Base-by-base conservation (phyloP, 2,329 filamentous ascomycete species). In the Pezicula carpinea region DNA sequence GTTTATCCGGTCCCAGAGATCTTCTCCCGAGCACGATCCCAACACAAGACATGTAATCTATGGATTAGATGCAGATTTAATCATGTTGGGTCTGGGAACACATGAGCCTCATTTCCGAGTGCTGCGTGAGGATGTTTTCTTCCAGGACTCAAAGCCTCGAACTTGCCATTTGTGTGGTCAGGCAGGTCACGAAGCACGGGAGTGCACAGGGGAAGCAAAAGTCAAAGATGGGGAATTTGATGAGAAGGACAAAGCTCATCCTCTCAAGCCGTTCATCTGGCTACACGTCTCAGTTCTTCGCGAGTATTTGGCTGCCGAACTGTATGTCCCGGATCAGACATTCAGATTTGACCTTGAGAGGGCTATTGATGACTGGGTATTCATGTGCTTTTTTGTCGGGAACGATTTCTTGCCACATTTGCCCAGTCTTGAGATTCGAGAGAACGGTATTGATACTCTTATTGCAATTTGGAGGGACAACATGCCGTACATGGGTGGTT, bases 21-120 rank as follows among this genome's bases (percentile, higher is more conserved):
- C 87, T 42, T 93, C 89, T 44, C 85, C 91, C 5, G 85, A 95
- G 54, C 90, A 99, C 67, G 85, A 99, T 62, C 93, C 93, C 19
- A 97, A 99, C 66, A 97, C 93, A 18, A 87, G 88, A 51, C 93
- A 99, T 70, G 95, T 99, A 60, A 96, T 99, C 53, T 99, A 99
- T 64, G 93, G 93, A 42, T 76, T 99, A 56, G 93, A 99, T 73
- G 95, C 93, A 50, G 93, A 99, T 77, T 75, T 99, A 56, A 99
- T 99, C 70, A 99, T 99, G 93, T 75, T 99, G 63, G 93, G 92
- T 50, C 81, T 99, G 57, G 93, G 88, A 21, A 99, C 93, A 14
- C 95, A 99, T 68, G 95, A 99, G 65, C 93, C 95, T 46, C 86
- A 97, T 69, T 99, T 99, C 68, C 85, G 91, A 59, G 90, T 99